Evolutionary conservation across 495 filamentous ascomycete genomes (phyloP).

Genomic region (Aspergillus homomorphus): DNA sequence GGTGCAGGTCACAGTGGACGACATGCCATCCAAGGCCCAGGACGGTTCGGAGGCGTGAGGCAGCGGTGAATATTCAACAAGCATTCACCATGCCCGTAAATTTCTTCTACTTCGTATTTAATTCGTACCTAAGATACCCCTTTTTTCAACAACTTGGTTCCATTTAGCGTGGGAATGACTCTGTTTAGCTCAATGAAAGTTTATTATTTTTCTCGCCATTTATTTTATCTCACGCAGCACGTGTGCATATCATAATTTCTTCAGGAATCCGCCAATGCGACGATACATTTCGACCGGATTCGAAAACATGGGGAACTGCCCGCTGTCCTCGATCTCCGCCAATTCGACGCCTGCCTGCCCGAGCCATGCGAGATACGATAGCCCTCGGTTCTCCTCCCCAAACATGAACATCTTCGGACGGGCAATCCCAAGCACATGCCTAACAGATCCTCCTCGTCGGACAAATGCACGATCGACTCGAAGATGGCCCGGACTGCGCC

Average conservation of each 20-base stretch:
- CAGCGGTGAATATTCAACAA: too few species aligned
- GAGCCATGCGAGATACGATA: constrained; percentile 25
- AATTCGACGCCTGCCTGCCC: constrained; percentile 25
- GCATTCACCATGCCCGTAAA: too few species aligned
- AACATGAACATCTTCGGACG: constrained; percentile 32
- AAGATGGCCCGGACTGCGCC: constrained; percentile 25
- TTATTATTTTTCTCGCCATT: too few species aligned
- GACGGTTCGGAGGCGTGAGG: not conserved
- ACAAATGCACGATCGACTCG: constrained; percentile 27
- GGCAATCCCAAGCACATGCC: constrained; percentile 22
- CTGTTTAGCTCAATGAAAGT: not conserved
- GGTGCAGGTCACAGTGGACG: constrained; percentile 28
- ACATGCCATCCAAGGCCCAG: not conserved
- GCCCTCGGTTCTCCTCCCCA: constrained; percentile 21
- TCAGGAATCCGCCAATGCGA: too few species aligned
- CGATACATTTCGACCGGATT: too few species aligned
- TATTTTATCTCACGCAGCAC: too few species aligned
- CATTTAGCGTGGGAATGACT: not conserved
- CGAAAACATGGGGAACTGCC: constrained; percentile 16
- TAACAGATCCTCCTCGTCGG: constrained; percentile 23
- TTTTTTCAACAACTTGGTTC: not conserved
- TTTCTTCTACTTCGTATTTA: too few species aligned
- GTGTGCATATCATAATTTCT: too few species aligned
- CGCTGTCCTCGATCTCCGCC: constrained; percentile 23
- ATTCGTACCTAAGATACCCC: not conserved